Conservation (phyloP, 2,329 filamentous ascomycete species). For the Didymella segeticola region DNA sequence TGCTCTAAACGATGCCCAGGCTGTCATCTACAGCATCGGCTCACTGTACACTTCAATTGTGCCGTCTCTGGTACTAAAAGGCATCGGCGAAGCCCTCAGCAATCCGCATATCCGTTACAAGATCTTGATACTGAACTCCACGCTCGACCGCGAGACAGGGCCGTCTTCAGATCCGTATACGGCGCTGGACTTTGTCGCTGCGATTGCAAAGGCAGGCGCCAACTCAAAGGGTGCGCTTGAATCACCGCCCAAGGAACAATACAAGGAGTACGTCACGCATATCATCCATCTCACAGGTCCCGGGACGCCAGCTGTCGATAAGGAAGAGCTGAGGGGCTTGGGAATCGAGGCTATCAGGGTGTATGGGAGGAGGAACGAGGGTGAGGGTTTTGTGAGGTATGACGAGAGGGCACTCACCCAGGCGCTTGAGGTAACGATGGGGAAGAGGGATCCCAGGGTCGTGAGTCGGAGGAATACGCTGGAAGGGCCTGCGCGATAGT, state of each 20-base stretch:
- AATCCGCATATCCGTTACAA: constrained; percentile 67
- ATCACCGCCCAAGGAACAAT: constrained; percentile 52
- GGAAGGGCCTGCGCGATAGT: too few relatives aligned
- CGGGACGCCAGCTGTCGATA: constrained; percentile 74
- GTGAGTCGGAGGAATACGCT: constrained; percentile 66
- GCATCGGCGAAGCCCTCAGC: constrained; percentile 71
- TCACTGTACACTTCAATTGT: constrained; percentile 89
- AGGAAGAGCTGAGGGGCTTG: constrained; percentile 64
- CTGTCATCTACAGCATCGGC: constrained; percentile 91
- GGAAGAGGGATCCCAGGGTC: constrained; percentile 63
- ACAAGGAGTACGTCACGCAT: constrained; percentile 78
- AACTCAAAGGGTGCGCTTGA: constrained; percentile 57
- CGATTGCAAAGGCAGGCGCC: constrained; percentile 70
- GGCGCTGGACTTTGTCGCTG: constrained; percentile 80
- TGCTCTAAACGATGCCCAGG: constrained; percentile 68
- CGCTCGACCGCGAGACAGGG: constrained; percentile 84
- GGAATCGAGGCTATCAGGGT: constrained; percentile 81
- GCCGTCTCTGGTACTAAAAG: constrained; percentile 79
- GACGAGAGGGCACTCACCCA: constrained; percentile 77
- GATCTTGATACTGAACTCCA: constrained; percentile 85
- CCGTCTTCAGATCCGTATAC: constrained; percentile 69
- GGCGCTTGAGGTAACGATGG: constrained; percentile 79
- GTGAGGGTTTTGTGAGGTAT: constrained; percentile 68
- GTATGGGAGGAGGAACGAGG: constrained; percentile 71
- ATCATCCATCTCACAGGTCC: constrained; percentile 78